Evolutionary conservation across 345 rosid species (phyloP), one percentile per base, ranked within the genome.

Genomic region (Stellera chamaejasme): DNA sequence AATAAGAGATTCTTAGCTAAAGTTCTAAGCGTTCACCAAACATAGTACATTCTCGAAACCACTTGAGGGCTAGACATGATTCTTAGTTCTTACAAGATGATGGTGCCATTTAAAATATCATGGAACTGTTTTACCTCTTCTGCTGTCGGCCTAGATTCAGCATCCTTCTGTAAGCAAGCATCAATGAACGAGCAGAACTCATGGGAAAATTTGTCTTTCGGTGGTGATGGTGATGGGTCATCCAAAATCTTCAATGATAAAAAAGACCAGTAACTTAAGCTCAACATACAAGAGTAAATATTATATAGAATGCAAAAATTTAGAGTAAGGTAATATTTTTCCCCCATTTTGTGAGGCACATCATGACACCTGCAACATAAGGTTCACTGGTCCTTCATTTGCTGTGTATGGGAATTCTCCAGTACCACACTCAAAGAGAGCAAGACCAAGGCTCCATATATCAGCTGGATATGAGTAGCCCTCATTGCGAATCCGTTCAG

Each of bases 381-480:
- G 90, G 70, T 84, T 92, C 59, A 88, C 96, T 25, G 82, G 96
- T 59, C 98, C 98, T 52, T 92, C 90, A 50, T 66, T 84, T 55
- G 92, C 93, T 51, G 78, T 70, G 69, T 92, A 92, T 0, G 96
- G 96, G 68, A 88, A 88, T 60, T 88, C 98, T 75, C 98, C 95
- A 3, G 96, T 88, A 54, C 98, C 96, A 15, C 95, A 88, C 74
- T 88, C 98, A 27, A 92, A 75, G 19, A 92, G 93, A 43, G 96
- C 92, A 32, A 92, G 95, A 67, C 98, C 98, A 19, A 92, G 84
- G 76, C 96, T 88, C 96, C 98, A 92, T 55, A 92, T 85, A 78
- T 92, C 98, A 50, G 98, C 96, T 12, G 96, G 96, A 78, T 82
- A 88, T 45, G 98, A 92, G 70, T 92, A 92, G 67, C 79, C 63